phyloP scores from a whole-genome alignment of 805 yeast genomes.

The Sporopachydermia quercuum region DNA sequence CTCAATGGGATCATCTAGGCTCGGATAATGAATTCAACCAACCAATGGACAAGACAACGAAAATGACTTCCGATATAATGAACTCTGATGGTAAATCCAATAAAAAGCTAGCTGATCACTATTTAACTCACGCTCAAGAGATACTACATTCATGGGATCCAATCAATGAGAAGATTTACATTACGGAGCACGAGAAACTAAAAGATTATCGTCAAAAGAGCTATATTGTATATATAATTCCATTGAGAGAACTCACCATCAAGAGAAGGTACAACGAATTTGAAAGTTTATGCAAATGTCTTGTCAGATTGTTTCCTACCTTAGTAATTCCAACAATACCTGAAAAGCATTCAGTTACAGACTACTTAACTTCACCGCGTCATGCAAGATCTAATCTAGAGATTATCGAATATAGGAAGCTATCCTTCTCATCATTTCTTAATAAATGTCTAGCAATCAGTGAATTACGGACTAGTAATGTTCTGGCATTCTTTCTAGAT shows the following conservation, averaged over 20 bases:
- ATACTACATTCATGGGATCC: neutral
- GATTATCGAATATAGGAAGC: neutral
- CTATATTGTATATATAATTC: neutral
- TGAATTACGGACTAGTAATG: neutral
- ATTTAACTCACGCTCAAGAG: neutral
- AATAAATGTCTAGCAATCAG: neutral
- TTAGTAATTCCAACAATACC: neutral
- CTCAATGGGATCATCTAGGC: neutral
- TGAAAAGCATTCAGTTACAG: neutral
- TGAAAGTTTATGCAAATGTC: conserved; percentile 1
- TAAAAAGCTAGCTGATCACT: neutral
- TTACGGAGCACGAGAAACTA: neutral
- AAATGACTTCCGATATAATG: too few relatives aligned
- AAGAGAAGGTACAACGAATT: neutral
- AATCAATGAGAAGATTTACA: neutral
- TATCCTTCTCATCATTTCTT: neutral
- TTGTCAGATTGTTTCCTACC: neutral
- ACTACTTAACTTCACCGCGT: conserved; percentile 1
- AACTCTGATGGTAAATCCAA: too few relatives aligned
- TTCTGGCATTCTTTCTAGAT: neutral
- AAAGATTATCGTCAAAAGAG: neutral
- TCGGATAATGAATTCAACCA: neutral
- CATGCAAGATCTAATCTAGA: neutral
- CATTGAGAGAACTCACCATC: neutral
- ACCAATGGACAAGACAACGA: too few relatives aligned